These are phyloP conservation scores for Dunaliella primolecta DNA, from an alignment of 139 green algal genomes.

Conservation along the genomic window DNA sequence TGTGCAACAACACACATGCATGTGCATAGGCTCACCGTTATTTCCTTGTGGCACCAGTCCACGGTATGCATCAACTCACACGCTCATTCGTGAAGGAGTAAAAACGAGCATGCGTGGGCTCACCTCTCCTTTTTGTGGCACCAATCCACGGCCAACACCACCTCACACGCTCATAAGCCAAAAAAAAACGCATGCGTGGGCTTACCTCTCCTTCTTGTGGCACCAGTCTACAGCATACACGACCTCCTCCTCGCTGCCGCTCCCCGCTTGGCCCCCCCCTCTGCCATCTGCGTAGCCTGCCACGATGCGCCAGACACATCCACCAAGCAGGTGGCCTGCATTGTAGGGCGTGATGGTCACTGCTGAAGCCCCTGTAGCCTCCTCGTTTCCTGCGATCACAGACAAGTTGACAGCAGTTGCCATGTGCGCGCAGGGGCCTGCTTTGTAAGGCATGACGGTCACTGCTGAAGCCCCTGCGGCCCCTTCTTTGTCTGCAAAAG, in stretches of 20 bases:
- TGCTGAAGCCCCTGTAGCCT: too few species aligned
- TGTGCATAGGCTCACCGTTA: neutral
- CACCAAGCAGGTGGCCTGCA: conserved; percentile 83
- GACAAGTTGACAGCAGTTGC: too few species aligned
- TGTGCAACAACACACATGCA: too few species aligned
- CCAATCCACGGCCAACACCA: neutral
- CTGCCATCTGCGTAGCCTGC: neutral
- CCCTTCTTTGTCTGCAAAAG: neutral
- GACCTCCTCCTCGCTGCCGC: conserved; percentile 64
- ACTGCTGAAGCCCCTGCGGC: conserved; percentile 45
- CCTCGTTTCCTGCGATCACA: too few species aligned
- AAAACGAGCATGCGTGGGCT: too few species aligned
- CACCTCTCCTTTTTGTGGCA: neutral
- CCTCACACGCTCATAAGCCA: too few species aligned
- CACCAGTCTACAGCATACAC: conserved; percentile 91
- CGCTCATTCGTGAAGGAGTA: too few species aligned
- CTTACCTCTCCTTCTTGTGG: conserved; percentile 70
- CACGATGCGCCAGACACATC: conserved; percentile 69
- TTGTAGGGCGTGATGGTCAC: conserved; percentile 72
- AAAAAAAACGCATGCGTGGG: too few species aligned
- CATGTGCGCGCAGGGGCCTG: too few species aligned
- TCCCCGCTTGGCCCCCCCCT: neutral
- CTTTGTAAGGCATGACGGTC: conserved; percentile 66
- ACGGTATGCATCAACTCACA: too few species aligned
- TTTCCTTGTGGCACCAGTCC: neutral